Evolutionary conservation across 306 rosid species (phyloP).

Genomic region (Corylus americana): DNA sequence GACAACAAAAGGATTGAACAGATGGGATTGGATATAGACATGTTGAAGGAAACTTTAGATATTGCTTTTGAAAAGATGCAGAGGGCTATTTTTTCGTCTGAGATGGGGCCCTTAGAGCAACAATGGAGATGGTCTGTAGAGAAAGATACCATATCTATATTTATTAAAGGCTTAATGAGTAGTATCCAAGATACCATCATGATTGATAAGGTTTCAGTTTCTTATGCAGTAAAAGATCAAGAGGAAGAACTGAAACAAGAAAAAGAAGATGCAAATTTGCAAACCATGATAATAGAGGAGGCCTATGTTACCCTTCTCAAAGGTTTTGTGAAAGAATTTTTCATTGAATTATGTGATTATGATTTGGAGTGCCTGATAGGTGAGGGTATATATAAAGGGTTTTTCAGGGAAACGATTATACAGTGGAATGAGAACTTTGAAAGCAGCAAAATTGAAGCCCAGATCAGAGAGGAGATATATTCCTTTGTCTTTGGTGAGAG

Average conservation of each 20-base stretch:
- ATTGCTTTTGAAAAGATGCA: constrained; percentile 81
- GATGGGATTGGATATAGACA: constrained; percentile 80
- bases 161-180: constrained; percentile 47
- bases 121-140: constrained; percentile 62
- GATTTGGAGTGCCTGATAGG: constrained; percentile 45
- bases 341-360: constrained; percentile 7
- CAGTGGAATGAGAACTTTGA: constrained; percentile 49
- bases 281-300: constrained; percentile 27
- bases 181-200: constrained; percentile 34
- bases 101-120: constrained; percentile 74
- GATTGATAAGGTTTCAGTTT: constrained; percentile 31
- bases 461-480: constrained; percentile 44
- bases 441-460: constrained; percentile 38
- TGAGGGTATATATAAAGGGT: constrained; percentile 30
- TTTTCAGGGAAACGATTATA: constrained; percentile 34
- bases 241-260: constrained; percentile 22
- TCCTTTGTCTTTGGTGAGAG: constrained; percentile 42
- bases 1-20: constrained; percentile 59
- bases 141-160: constrained; percentile 46
- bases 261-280: constrained; percentile 32
- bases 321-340: constrained; percentile 31
- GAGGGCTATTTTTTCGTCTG: constrained; percentile 47
- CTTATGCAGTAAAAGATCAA: constrained; percentile 22
- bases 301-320: constrained; percentile 28
- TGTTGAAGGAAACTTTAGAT: constrained; percentile 73